Base-by-base conservation (phyloP, 1,139 yeast species). In the Blastobotrys indianensis region DNA sequence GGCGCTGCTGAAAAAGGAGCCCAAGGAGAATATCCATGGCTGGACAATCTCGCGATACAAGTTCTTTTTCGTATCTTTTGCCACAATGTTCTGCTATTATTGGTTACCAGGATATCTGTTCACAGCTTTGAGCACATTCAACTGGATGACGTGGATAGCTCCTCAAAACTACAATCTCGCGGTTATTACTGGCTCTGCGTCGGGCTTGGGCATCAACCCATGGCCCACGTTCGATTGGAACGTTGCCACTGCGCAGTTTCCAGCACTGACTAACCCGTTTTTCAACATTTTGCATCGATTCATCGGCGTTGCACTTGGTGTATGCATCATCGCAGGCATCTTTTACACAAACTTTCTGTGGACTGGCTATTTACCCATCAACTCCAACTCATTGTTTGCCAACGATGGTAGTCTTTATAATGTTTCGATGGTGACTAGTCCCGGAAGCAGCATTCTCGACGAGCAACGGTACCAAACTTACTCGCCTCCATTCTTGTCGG, bases 101-200 rank as follows among this genome's bases (percentile, higher is more conserved):
- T 80, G 83, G 82, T 44, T 80, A 35, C 85, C 85, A 7, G 65
- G 69, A 47, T 76, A 72, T 51, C 54, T 77, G 6, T 76, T 77
- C 58, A 60, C 61, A 34, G 80, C 78, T 0, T 58, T 77, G 13
- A 68, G 77, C 11, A 68, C 76, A 1, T 62, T 64, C 12, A 76
- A 75, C 58, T 79, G 84, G 83, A 69, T 75, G 59, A 71, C 79
- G 4, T 80, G 85, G 85, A 77, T 79, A 45, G 63, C 68, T 5
- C 84, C 83, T 11, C 56, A 72, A 32, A 79, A 77, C 57, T 66
- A 72, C 52, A 70, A 74, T 52, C 61, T 80, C 35, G 81, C 80
- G 1, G 64, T 64, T 17, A 65, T 80, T 38, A 76, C 80, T 1
- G 86, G 86, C 1, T 60, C 72, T 2, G 41, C 55, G 12, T 82